Percentiles rank a stretch among this genome's conserved stretches.
These are phyloP conservation scores for Margaritispora aquatica DNA, from an alignment of 495 filamentous ascomycete species.

Conservation along the genomic window DNA sequence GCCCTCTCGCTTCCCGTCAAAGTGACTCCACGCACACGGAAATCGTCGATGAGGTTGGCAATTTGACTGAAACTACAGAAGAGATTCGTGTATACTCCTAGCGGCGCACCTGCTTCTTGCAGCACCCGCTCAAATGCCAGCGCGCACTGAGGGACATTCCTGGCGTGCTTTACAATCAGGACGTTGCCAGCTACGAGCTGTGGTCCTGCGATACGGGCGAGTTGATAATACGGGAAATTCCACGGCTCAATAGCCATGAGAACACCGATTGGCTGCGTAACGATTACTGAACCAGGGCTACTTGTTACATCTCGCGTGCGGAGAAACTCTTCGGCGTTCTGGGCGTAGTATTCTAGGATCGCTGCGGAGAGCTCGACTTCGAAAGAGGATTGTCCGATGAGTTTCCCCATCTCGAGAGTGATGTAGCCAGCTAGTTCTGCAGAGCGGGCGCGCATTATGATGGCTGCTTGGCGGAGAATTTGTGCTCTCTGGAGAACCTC, in stretches of 20 bases:
- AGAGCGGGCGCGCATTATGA: background rate
- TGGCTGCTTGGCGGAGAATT: background rate
- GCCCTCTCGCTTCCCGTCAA: slow-evolving; percentile 57
- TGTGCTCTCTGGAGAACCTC: background rate
- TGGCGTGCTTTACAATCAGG: slow-evolving; percentile 84
- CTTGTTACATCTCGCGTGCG: background rate
- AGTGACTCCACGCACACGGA: slow-evolving; percentile 51
- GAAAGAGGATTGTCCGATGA: background rate
- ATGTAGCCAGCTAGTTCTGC: background rate
- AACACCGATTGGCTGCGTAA: background rate
- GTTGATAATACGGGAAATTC: slow-evolving; percentile 6
- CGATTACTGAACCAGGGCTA: background rate
- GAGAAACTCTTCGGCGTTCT: background rate
- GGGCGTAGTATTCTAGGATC: slow-evolving; percentile 1
- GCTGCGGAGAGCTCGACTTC: background rate
- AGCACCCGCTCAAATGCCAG: slow-evolving; percentile 74
- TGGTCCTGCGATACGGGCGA: background rate
- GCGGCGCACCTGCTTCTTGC: slow-evolving; percentile 64
- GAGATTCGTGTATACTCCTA: slow-evolving; percentile 68
- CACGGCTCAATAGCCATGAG: slow-evolving; percentile 2
- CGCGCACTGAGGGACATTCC: slow-evolving; percentile 80
- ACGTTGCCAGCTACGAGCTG: slow-evolving; percentile 73
- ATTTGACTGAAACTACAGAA: slow-evolving; percentile 61
- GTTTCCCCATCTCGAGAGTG: background rate
- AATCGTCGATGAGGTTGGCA: slow-evolving; percentile 44